Evolutionary conservation across 1,284 basidiomycete genomes (phyloP), one percentile per base, ranked within the genome.

Genomic region (Tilletia setariae): DNA sequence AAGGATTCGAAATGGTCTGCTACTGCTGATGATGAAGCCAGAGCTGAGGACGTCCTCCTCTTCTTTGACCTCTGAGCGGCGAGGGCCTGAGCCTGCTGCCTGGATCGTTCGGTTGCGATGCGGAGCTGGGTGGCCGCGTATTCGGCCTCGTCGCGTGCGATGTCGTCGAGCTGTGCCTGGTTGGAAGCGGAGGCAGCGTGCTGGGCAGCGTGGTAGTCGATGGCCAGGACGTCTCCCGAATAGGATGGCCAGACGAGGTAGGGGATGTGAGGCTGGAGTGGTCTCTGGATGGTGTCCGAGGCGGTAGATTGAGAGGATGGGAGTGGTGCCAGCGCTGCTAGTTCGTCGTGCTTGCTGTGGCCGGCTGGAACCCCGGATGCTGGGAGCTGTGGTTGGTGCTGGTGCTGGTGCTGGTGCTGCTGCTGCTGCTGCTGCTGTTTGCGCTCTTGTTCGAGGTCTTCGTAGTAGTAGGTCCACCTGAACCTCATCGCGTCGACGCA

Each of bases 391-490:
- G 16, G 53, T 9, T 0, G 53, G 32, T 6, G 53, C 6, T 28
- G 53, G 16, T 1, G 53, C 9, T 1, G 53, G 16, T 4, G 53
- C 1, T 1, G 16, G n/a, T 59, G 53, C 16, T 59, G 53, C 53
- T 59, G 53, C 21, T 61, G 28, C 25, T 16, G 15, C 25, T 49
- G 19, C 46, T 49, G 16, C 46, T 23, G 16, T 15, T 21, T 32
- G 23, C 53, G 53, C 28, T 59, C 53, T 23, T 59, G n/a, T 8
- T 23, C 53, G 21, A 59, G 28, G 53, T 59, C 53, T n/a, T 61
- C 56, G 56, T 61, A 61, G 56, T 61, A 61, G 56, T 30, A 61
- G 19, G 56, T 32, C 56, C 56, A 61, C 9, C 56, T 25, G 56
- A 61, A 61, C 15, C 56, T 25, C 56, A 61, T 61, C 56, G 28